Evolutionary conservation across 257 asterid species (phyloP).

Genomic region (Solanum pinnatisectum): DNA sequence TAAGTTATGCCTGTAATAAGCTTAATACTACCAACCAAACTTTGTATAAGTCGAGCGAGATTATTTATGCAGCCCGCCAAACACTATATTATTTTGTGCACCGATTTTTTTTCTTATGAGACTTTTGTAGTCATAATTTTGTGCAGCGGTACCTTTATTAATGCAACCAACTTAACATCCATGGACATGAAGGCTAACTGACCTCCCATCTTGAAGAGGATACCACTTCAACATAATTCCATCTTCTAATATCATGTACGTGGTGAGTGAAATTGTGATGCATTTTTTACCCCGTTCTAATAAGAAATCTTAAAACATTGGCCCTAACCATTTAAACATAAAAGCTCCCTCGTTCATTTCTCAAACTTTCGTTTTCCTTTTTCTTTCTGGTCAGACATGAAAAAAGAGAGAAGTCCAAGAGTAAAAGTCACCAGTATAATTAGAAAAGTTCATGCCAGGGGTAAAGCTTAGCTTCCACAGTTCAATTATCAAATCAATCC

Average conservation of each 20-base stretch:
- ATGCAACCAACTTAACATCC: not conserved
- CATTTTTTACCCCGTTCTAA: not conserved
- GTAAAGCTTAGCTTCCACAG: not conserved
- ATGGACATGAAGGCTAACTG: not conserved
- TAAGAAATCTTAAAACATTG: not conserved
- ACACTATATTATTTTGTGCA: not conserved
- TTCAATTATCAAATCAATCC: not conserved
- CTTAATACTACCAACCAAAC: not conserved
- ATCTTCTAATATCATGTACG: not conserved
- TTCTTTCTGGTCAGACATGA: not conserved
- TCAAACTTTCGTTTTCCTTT: not conserved
- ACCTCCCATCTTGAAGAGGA: not conserved
- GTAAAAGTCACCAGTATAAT: not conserved
- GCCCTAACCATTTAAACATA: not conserved
- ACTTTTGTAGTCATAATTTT: not conserved
- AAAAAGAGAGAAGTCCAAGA: not conserved
- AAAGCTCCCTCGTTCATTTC: not conserved
- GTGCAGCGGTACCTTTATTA: not conserved
- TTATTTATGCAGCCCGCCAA: not conserved
- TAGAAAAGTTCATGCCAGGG: not conserved
- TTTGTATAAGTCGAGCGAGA: not conserved
- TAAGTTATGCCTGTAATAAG: not conserved
- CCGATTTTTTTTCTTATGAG: not conserved
- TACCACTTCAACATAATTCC: not conserved
- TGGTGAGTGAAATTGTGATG: not conserved